phyloP scores from a whole-genome alignment of 257 asterid genomes.

The Osmanthus fragrans region DNA sequence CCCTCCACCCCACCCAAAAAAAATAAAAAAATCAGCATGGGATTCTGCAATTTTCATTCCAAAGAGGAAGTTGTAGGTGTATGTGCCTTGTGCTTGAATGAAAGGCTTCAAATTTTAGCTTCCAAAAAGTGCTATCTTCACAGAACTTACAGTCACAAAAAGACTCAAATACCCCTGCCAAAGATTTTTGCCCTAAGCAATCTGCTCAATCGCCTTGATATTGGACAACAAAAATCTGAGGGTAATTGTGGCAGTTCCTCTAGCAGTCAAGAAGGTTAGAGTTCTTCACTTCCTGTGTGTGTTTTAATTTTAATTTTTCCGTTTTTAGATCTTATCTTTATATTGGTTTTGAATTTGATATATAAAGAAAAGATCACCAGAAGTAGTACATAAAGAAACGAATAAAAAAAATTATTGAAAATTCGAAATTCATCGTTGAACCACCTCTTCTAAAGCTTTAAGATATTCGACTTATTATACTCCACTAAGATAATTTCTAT shows the following conservation, averaged over 20 bases:
- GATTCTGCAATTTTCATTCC: slow-evolving; percentile 65
- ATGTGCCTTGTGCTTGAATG: slow-evolving; percentile 75
- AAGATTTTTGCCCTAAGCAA: slow-evolving; percentile 37
- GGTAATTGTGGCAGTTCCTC: slow-evolving; percentile 12
- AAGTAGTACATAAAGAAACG: background rate
- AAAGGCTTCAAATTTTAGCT: slow-evolving; percentile 66
- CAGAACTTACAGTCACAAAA: background rate
- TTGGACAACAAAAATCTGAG: slow-evolving; percentile 24
- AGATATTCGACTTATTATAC: too few relatives aligned
- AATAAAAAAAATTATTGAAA: background rate
- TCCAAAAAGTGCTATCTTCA: slow-evolving; percentile 20
- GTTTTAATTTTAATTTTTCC: background rate
- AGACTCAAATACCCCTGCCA: slow-evolving; percentile 21
- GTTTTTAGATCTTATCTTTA: background rate
- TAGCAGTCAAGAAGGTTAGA: slow-evolving; percentile 38
- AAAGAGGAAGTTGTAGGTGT: slow-evolving; percentile 59
- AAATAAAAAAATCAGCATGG: slow-evolving; percentile 2
- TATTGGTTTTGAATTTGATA: background rate
- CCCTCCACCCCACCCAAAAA: background rate
- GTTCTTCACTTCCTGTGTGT: background rate
- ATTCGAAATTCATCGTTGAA: background rate
- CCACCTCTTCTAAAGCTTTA: background rate
- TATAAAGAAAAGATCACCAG: background rate
- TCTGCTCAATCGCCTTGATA: slow-evolving; percentile 34
- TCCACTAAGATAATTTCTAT: too few relatives aligned